phyloP scores from a whole-genome alignment of 352 stramenopile species.

The Salisapilia sapeloensis region DNA sequence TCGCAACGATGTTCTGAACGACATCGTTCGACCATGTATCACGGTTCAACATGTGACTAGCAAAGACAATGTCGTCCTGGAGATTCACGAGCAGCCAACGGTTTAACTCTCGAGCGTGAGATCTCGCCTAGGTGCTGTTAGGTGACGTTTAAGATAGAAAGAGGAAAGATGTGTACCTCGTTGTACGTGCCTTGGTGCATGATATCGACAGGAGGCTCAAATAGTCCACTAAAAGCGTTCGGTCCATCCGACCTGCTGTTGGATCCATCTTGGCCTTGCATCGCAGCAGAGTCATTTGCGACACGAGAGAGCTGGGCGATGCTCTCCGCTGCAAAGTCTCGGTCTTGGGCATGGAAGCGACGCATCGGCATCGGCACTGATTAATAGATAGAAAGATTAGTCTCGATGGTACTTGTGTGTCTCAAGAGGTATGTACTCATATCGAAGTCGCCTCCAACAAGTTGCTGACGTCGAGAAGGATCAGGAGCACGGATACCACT shows the following conservation, averaged over 20 bases:
- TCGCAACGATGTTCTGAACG: conserved; percentile 87
- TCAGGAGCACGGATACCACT: conserved; percentile 60
- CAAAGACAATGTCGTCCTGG: conserved; percentile 88
- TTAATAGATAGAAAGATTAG: background rate
- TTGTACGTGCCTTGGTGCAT: conserved; percentile 71
- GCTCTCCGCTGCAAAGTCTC: conserved; percentile 68
- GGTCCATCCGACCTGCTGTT: conserved; percentile 8
- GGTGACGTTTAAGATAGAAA: background rate
- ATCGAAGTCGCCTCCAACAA: conserved; percentile 39
- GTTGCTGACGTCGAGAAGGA: conserved; percentile 64
- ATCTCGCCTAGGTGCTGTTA: conserved; percentile 4
- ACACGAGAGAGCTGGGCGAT: conserved; percentile 28
- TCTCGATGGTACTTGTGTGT: conserved; percentile 1
- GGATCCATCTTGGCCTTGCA: conserved; percentile 2
- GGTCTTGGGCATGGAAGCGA: conserved; percentile 48
- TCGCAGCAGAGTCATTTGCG: conserved; percentile 1
- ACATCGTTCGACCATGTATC: conserved; percentile 93
- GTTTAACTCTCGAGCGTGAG: conserved; percentile 62
- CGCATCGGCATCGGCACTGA: conserved; percentile 24
- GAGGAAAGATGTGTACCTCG: conserved; percentile 20
- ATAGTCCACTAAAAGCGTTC: conserved; percentile 46
- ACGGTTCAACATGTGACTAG: conserved; percentile 89
- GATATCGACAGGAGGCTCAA: conserved; percentile 51
- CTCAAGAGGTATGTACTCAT: conserved; percentile 7
- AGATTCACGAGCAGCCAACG: conserved; percentile 93